phyloP scores from a whole-genome alignment of 805 yeast genomes.

The Kuraishia piskuri region DNA sequence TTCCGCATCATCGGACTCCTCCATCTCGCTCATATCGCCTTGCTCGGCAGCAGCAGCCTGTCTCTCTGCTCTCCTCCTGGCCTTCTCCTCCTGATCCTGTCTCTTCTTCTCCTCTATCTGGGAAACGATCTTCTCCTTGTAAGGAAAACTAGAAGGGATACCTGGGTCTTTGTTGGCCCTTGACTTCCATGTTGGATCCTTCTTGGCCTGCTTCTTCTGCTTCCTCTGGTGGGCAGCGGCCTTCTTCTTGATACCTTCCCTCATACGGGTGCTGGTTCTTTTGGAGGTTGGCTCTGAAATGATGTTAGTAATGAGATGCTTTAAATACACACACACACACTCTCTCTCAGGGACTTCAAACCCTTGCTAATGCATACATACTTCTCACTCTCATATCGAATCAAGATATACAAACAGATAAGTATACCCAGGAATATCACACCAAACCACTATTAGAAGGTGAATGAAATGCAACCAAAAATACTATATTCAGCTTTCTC shows the following conservation, averaged over 20 bases:
- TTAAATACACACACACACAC: not conserved
- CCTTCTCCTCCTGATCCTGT: constrained; percentile 46
- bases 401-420: not conserved
- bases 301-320: not conserved
- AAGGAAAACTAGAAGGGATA: constrained; percentile 91
- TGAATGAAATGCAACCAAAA: too few relatives aligned
- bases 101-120: constrained; percentile 62
- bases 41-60: constrained; percentile 32
- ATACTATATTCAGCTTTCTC: too few relatives aligned
- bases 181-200: constrained; percentile 91
- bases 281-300: constrained; percentile 65
- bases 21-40: constrained; percentile 24
- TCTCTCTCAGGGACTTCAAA: not conserved
- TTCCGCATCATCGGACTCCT: constrained; percentile 25
- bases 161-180: constrained; percentile 83
- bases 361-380: not conserved
- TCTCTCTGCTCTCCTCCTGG: constrained; percentile 38
- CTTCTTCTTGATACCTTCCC: constrained; percentile 94
- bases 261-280: constrained; percentile 85
- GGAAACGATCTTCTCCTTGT: constrained; percentile 71
- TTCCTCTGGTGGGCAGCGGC: constrained; percentile 88
- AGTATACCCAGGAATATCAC: not conserved
- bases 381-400: constrained; percentile 2
- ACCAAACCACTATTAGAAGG: too few relatives aligned
- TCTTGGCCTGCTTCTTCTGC: constrained; percentile 73